These are phyloP conservation scores for Saccharomycopsis synnaedendra DNA, from an alignment of 805 yeast genomes.

Conservation along the genomic window DNA sequence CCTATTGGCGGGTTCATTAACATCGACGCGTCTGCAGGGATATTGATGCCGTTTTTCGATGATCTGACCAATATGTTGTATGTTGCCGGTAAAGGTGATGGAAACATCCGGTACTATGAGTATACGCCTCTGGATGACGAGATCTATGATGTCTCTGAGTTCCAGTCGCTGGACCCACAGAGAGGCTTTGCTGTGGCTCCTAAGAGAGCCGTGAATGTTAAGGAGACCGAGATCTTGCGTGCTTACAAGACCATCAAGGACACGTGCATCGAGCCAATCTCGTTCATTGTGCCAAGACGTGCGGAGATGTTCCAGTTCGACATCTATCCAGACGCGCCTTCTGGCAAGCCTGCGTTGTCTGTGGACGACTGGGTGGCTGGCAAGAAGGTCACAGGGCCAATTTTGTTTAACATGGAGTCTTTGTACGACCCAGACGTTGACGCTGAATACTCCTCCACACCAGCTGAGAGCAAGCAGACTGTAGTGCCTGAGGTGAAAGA, in stretches of 20 bases:
- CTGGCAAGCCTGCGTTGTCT: slow-evolving; percentile 63
- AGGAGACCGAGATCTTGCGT: slow-evolving; percentile 75
- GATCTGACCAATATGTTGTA: slow-evolving; percentile 69
- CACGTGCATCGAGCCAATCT: slow-evolving; percentile 74
- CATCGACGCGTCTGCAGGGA: slow-evolving; percentile 87
- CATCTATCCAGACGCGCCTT: slow-evolving; percentile 85
- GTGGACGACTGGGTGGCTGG: slow-evolving; percentile 78
- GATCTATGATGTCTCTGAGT: slow-evolving; percentile 78
- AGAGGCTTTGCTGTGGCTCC: slow-evolving; percentile 93
- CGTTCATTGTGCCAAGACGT: slow-evolving; percentile 89
- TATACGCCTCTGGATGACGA: slow-evolving; percentile 60
- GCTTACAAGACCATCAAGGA: slow-evolving; percentile 86
- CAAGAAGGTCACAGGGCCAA: slow-evolving; percentile 71
- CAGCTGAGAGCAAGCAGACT: slow-evolving; percentile 9
- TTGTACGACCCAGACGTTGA: slow-evolving; percentile 59
- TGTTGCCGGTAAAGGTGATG: slow-evolving; percentile 96
- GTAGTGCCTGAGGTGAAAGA: too few relatives aligned
- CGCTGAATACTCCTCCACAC: slow-evolving; percentile 14
- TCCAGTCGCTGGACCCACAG: slow-evolving; percentile 82
- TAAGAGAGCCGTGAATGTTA: slow-evolving; percentile 63
- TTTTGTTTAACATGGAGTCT: slow-evolving; percentile 63
- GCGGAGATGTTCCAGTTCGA: slow-evolving; percentile 89
- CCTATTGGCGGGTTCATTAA: slow-evolving; percentile 83
- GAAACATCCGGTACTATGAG: slow-evolving; percentile 91
- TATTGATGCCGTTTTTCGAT: slow-evolving; percentile 85